phyloP scores from a whole-genome alignment of 495 filamentous ascomycete genomes.

The Neurospora intermedia region DNA sequence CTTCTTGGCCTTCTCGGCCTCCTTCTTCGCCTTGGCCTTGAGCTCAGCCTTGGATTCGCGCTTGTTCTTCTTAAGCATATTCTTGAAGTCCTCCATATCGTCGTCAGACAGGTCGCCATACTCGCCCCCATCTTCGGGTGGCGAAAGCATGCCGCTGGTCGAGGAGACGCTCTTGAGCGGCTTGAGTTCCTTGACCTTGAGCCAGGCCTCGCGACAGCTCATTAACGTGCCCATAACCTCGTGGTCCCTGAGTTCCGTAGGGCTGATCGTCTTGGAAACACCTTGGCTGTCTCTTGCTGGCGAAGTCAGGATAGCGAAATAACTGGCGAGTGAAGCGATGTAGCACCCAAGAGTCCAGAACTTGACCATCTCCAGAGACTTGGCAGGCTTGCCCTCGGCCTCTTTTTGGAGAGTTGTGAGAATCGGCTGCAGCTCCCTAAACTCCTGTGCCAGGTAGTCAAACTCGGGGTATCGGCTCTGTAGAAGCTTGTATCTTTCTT shows the following conservation, averaged over 20 bases:
- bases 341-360: slow-evolving; percentile 70
- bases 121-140: slow-evolving; percentile 19
- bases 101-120: slow-evolving; percentile 5
- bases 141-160: slow-evolving; percentile 22
- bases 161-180: slow-evolving; percentile 8
- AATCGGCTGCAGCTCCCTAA: slow-evolving; percentile 56
- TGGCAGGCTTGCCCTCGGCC: slow-evolving; percentile 43
- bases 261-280: slow-evolving; percentile 44
- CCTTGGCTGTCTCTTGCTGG: slow-evolving; percentile 45
- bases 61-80: slow-evolving; percentile 15
- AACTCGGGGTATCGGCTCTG: slow-evolving; percentile 84
- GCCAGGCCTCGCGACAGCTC: slow-evolving; percentile 71
- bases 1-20: slow-evolving; percentile 27
- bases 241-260: slow-evolving; percentile 72
- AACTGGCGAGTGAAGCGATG: slow-evolving; percentile 77
- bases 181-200: slow-evolving; percentile 54
- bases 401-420: slow-evolving; percentile 44
- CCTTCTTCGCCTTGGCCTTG: slow-evolving; percentile 19
- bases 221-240: slow-evolving; percentile 78
- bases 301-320: slow-evolving; percentile 82
- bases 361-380: slow-evolving; percentile 53
- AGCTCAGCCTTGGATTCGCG: slow-evolving; percentile 22
- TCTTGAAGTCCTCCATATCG: slow-evolving; percentile 15
- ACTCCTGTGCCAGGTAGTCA: slow-evolving; percentile 71
- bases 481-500: slow-evolving; percentile 67